Percentiles rank a stretch among this genome's conserved stretches.
phyloP scores from a whole-genome alignment of 1,139 yeast genomes.

The Geotrichum restrictum region DNA sequence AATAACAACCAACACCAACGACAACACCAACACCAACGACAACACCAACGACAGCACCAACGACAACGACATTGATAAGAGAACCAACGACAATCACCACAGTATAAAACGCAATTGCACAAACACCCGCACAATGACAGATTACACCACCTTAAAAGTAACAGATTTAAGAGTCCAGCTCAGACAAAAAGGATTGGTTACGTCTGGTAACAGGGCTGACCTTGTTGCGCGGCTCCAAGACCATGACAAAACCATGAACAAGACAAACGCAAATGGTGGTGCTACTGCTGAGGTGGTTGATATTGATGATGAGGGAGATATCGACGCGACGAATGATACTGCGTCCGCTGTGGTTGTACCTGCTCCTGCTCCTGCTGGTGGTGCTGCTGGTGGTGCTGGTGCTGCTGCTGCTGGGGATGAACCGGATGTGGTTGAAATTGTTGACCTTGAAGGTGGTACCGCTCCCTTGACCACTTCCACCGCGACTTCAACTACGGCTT shows the following conservation, averaged over 20 bases:
- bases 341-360: slow-evolving; percentile 16
- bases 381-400: no score
- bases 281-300: slow-evolving; percentile 28
- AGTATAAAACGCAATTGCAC: no score
- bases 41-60: no score
- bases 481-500: no score
- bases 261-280: slow-evolving; percentile 27
- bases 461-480: no score
- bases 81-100: no score
- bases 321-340: slow-evolving; percentile 23
- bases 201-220: slow-evolving; percentile 81
- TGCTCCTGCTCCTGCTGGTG: slow-evolving; percentile 2
- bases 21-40: no score
- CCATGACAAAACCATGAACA: no score
- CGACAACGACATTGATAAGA: no score
- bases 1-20: not conserved
- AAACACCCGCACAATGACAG: slow-evolving; percentile 54
- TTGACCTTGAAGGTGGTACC: not conserved
- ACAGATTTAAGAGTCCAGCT: slow-evolving; percentile 79
- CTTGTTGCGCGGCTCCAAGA: slow-evolving; percentile 61
- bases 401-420: not conserved
- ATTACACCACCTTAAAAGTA: slow-evolving; percentile 66
- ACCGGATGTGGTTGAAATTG: not conserved
- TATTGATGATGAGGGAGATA: slow-evolving; percentile 26
- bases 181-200: slow-evolving; percentile 61